These are phyloP conservation scores for Orychophragmus violaceus DNA, from an alignment of 345 rosid species.

Conservation along the genomic window DNA sequence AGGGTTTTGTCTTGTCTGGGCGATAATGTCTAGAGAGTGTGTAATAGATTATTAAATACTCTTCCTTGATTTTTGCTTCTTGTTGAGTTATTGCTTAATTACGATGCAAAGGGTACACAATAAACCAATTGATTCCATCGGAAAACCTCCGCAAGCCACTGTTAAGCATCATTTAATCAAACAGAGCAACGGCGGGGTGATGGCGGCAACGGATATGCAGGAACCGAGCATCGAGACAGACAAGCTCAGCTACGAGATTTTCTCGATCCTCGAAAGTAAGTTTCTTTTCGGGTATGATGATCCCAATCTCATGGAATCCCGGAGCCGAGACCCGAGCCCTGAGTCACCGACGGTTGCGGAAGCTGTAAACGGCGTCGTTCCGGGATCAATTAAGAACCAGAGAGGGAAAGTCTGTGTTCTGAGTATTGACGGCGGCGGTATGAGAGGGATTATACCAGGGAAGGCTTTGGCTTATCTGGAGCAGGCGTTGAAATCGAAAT, in stretches of 20 bases:
- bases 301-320: slow-evolving; percentile 74
- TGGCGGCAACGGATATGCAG: slow-evolving; percentile 55
- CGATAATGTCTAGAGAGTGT: slow-evolving; percentile 30
- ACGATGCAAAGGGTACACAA: slow-evolving; percentile 28
- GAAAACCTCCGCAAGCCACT: neutral
- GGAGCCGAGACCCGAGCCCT: slow-evolving; percentile 43
- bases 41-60: slow-evolving; percentile 1
- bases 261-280: slow-evolving; percentile 88
- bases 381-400: slow-evolving; percentile 63
- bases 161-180: neutral
- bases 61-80: neutral
- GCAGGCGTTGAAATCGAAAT: slow-evolving; percentile 60
- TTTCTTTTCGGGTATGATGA: slow-evolving; percentile 87
- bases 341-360: slow-evolving; percentile 22
- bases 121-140: slow-evolving; percentile 4
- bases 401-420: slow-evolving; percentile 88
- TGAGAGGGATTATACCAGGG: slow-evolving; percentile 84
- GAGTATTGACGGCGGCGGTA: slow-evolving; percentile 82
- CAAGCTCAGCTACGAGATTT: slow-evolving; percentile 94
- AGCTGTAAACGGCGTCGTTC: slow-evolving; percentile 21
- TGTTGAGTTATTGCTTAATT: neutral
- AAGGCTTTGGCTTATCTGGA: slow-evolving; percentile 84
- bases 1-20: slow-evolving; percentile 20
- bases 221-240: slow-evolving; percentile 96
- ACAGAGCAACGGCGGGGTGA: slow-evolving; percentile 20